A percentile compares a stretch with the other conserved stretches of the same genome.
phyloP scores from a whole-genome alignment of 148 eudicot genomes.

The Rhododendron simsii region DNA sequence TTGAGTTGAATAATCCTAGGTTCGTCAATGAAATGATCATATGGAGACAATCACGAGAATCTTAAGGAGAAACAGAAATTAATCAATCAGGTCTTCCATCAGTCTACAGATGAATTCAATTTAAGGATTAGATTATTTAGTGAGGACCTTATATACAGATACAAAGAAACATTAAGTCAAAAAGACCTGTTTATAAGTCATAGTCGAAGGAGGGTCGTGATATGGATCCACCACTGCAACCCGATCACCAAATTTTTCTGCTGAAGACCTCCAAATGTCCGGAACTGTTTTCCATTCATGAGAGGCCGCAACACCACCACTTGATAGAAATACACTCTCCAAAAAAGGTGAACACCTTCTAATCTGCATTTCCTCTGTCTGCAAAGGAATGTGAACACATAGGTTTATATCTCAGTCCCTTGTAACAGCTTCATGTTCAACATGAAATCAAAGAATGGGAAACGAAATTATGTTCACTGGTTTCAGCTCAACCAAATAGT shows the following conservation, averaged over 20 bases:
- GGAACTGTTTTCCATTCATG: slow-evolving; percentile 79
- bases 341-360: slow-evolving; percentile 75
- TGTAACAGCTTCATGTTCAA: background rate
- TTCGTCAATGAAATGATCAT: background rate
- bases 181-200: slow-evolving; percentile 85
- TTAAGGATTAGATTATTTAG: too few relatives aligned
- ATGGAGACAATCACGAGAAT: background rate
- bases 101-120: background rate
- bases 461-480: background rate
- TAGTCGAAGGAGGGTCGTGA: slow-evolving; percentile 72
- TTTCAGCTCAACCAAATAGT: background rate
- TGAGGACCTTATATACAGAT: background rate
- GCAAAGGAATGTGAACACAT: slow-evolving; percentile 11
- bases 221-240: slow-evolving; percentile 72
- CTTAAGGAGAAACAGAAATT: background rate
- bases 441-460: background rate
- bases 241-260: slow-evolving; percentile 78
- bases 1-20: too few relatives aligned
- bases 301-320: slow-evolving; percentile 28
- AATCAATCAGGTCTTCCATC: background rate
- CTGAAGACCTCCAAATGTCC: slow-evolving; percentile 89
- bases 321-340: slow-evolving; percentile 49
- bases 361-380: slow-evolving; percentile 59
- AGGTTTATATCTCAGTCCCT: background rate
- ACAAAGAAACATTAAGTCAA: background rate